Conservation (phyloP, 2,329 filamentous ascomycete genomes). For the Epicoccum nigrum region DNA sequence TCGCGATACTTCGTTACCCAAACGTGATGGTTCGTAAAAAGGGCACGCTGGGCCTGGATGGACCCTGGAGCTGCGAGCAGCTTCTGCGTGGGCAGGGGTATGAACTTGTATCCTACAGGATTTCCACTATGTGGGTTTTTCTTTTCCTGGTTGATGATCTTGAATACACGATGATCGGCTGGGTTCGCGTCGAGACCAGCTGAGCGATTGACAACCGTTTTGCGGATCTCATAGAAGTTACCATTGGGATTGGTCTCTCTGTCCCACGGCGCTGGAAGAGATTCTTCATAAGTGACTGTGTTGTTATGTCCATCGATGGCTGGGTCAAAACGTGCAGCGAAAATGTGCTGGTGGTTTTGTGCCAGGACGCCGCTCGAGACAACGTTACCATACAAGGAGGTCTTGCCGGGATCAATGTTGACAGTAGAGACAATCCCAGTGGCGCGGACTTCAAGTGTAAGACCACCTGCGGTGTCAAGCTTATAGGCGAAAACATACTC, state of each 20-base stretch:
- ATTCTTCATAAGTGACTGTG: conserved; percentile 61
- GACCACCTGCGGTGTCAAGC: conserved; percentile 67
- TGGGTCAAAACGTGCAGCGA: conserved; percentile 64
- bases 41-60: conserved; percentile 54
- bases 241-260: conserved; percentile 65
- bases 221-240: conserved; percentile 64
- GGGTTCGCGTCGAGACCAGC: conserved; percentile 61
- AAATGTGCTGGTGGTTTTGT: conserved; percentile 74
- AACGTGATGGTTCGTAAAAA: conserved; percentile 59
- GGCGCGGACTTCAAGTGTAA: conserved; percentile 67
- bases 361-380: conserved; percentile 69
- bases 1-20: conserved; percentile 62
- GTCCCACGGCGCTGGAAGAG: conserved; percentile 56
- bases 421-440: conserved; percentile 70
- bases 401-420: conserved; percentile 64
- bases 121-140: conserved; percentile 55
- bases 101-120: conserved; percentile 57
- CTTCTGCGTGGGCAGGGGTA: conserved; percentile 56
- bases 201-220: conserved; percentile 55
- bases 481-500: conserved; percentile 72
- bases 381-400: conserved; percentile 63
- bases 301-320: conserved; percentile 65
- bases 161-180: conserved; percentile 60
- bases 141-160: conserved; percentile 57
- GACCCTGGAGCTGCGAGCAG: conserved; percentile 55